Evolutionary conservation across 148 eudicot species (phyloP).

Genomic region (Beta vulgaris): DNA sequence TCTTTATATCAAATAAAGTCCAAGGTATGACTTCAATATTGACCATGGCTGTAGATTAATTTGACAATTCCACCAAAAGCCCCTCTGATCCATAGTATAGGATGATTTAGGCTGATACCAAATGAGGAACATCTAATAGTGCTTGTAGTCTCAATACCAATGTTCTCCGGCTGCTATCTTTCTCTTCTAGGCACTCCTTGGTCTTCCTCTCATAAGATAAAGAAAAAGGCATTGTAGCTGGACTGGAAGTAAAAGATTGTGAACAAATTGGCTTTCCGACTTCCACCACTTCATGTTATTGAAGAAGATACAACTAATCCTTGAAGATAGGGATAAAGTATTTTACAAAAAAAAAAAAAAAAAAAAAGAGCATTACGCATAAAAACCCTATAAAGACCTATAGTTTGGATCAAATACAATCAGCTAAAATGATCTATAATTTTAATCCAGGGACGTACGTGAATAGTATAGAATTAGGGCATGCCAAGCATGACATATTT

Average conservation of each 20-base stretch:
- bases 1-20: background rate
- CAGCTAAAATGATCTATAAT: background rate
- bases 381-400: background rate
- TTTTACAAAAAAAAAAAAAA: too few species aligned
- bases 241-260: background rate
- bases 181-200: background rate
- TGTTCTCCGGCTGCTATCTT: background rate
- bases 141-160: background rate
- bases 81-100: background rate
- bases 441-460: background rate
- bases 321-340: background rate
- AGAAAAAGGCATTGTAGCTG: background rate
- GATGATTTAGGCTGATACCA: background rate
- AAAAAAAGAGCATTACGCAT: too few species aligned
- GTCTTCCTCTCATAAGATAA: background rate
- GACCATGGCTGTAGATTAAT: background rate
- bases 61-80: background rate
- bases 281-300: background rate
- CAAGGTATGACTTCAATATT: background rate
- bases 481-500: background rate
- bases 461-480: background rate
- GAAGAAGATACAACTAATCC: background rate
- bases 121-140: background rate
- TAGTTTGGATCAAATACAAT: background rate
- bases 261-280: background rate